Conservation (phyloP, 257 asterid species). For the Solanum sejunctum region DNA sequence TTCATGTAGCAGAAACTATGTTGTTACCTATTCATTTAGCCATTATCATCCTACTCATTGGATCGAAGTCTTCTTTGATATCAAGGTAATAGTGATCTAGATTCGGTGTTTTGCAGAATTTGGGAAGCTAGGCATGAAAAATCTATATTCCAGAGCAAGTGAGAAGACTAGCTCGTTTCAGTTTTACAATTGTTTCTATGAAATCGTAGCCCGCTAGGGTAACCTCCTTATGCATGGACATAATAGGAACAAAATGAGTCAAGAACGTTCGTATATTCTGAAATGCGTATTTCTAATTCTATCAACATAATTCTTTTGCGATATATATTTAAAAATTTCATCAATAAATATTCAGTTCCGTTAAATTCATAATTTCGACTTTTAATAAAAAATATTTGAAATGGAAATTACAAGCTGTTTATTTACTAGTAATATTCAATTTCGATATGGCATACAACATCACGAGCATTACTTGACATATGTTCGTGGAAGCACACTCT, state of each 20-base stretch:
- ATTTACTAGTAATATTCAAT: neutral
- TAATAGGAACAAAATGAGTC: neutral
- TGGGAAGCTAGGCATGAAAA: too few relatives aligned
- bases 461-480: conserved; percentile 6
- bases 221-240: too few relatives aligned
- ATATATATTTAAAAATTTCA: neutral
- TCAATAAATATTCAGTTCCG: neutral
- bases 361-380: neutral
- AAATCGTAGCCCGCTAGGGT: too few relatives aligned
- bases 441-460: conserved; percentile 11
- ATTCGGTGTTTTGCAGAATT: too few relatives aligned
- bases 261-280: neutral
- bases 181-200: too few relatives aligned
- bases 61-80: too few relatives aligned
- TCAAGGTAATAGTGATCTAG: too few relatives aligned
- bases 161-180: too few relatives aligned
- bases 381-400: neutral
- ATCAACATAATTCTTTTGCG: neutral
- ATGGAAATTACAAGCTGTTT: neutral
- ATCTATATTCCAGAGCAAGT: too few relatives aligned
- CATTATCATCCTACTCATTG: neutral
- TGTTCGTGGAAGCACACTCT: conserved; percentile 23
- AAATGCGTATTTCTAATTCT: neutral
- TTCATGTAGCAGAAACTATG: neutral
- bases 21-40: neutral